Base-by-base conservation (phyloP, 306 rosid genomes). In the Medicago truncatula region DNA sequence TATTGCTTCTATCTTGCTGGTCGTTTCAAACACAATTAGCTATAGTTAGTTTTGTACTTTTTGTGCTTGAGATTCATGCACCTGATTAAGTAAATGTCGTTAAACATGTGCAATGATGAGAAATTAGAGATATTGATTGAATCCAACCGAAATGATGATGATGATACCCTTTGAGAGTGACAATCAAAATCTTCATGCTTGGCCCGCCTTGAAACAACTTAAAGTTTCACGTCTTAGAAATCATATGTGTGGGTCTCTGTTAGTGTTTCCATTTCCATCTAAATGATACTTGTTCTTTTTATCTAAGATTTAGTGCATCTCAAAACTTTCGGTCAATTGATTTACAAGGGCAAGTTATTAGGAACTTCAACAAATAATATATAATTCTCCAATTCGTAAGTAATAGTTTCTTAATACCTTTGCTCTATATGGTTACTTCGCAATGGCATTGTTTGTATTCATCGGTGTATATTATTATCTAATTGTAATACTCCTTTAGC, bases 141-240 rank as follows among this genome's bases (percentile, higher is more conserved):
- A 59, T 49, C 82, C 82, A 75, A 82, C 76, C 73, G 38, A 59
- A 70, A 80, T 82, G 78, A 75, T 86, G 16, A 80, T 82, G 78
- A 75, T 86, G 16, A 79, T 79, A 64, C 67, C 64, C 50, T 63
- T 49, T 54, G 78, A 43, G 75, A 31, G 71, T 25, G 73, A 73
- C 69, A 60, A 80, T 71, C 66, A 15, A 81, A 70, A 44, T 15
- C 67, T 62, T 77, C 82, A 82, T 80, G 86, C 80, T 77, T 77
- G 20, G 72, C 36, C 76, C 67, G 46, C 86, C 43, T 82, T 46
- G 70, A 56, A 25, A 64, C 70, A 68, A 67, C 75, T 17, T 34
- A 3, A 21, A 15, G 8, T 67, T 66, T 76, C 70, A 46, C 38
- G 43, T 66, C 56, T 70, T 73, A 44, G 17, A 64, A 56, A 46